A percentile compares a stretch with the other conserved stretches of the same genome.
These are phyloP conservation scores for Pseudogymnoascus sp. DNA, from an alignment of 2,329 filamentous ascomycete genomes.

Conservation along the genomic window DNA sequence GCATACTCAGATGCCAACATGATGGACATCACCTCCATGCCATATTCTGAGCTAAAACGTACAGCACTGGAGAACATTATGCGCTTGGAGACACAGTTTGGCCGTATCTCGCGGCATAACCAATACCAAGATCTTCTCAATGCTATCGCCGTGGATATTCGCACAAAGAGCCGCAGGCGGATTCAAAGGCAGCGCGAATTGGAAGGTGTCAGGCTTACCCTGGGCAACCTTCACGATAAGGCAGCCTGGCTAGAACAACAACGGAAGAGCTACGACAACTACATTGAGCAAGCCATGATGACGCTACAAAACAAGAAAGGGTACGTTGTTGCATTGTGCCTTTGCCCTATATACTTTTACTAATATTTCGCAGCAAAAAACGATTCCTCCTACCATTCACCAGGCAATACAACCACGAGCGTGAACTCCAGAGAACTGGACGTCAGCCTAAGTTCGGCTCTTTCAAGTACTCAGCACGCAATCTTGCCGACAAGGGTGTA, in stretches of 20 bases:
- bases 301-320: slow-evolving; percentile 96
- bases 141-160: slow-evolving; percentile 91
- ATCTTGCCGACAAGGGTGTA: slow-evolving; percentile 87
- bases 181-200: slow-evolving; percentile 88
- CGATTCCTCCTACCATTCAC: slow-evolving; percentile 93
- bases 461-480: slow-evolving; percentile 91
- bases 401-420: slow-evolving; percentile 97
- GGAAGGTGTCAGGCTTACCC: slow-evolving; percentile 71
- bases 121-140: slow-evolving; percentile 98
- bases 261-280: slow-evolving; percentile 96
- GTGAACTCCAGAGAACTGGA: slow-evolving; percentile 84
- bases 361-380: slow-evolving; percentile 57
- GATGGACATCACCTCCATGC: slow-evolving; percentile 82
- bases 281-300: slow-evolving; percentile 97
- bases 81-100: slow-evolving; percentile 68
- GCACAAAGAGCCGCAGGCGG: slow-evolving; percentile 88
- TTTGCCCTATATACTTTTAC: neutral
- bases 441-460: slow-evolving; percentile 96
- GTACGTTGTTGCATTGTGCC: slow-evolving; percentile 37
- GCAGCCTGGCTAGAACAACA: slow-evolving; percentile 90
- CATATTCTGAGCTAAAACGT: slow-evolving; percentile 86
- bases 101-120: slow-evolving; percentile 79
- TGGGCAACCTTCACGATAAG: slow-evolving; percentile 73
- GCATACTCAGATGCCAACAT: slow-evolving; percentile 89
- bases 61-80: slow-evolving; percentile 92